phyloP scores from a whole-genome alignment of 495 filamentous ascomycete species.

The Penicillium herquei region DNA sequence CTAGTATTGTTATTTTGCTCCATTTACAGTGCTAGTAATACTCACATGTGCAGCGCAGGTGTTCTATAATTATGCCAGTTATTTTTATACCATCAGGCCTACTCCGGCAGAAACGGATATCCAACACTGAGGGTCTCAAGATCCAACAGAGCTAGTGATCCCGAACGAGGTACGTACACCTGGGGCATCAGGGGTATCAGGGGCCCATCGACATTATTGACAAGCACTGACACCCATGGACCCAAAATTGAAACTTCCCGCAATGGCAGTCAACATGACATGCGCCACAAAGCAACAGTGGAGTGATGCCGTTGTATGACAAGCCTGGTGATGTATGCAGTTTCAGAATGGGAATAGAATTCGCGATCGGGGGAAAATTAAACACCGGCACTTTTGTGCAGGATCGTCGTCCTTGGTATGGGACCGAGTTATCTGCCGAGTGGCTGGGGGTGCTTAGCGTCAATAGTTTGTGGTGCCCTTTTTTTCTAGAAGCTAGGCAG shows the following conservation, averaged over 20 bases:
- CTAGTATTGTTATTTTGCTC: no score
- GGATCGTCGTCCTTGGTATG: constrained; percentile 3
- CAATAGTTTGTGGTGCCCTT: constrained; percentile 3
- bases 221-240: neutral
- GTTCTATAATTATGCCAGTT: no score
- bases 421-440: neutral
- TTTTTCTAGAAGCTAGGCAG: constrained; percentile 6
- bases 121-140: no score
- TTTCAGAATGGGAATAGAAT: neutral
- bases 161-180: neutral
- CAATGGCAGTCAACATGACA: neutral
- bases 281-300: constrained; percentile 10
- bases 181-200: no score
- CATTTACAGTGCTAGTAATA: no score
- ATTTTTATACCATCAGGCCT: no score
- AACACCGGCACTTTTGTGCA: neutral
- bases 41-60: no score
- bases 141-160: neutral
- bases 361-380: neutral
- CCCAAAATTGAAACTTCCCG: neutral
- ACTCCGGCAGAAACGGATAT: no score
- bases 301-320: neutral
- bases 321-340: neutral
- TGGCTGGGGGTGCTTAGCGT: constrained; percentile 11
- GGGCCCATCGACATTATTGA: neutral